Evolutionary conservation across 805 yeast species (phyloP), one percentile per base, ranked within the genome.

Genomic region (Suhomyces prunicola): DNA sequence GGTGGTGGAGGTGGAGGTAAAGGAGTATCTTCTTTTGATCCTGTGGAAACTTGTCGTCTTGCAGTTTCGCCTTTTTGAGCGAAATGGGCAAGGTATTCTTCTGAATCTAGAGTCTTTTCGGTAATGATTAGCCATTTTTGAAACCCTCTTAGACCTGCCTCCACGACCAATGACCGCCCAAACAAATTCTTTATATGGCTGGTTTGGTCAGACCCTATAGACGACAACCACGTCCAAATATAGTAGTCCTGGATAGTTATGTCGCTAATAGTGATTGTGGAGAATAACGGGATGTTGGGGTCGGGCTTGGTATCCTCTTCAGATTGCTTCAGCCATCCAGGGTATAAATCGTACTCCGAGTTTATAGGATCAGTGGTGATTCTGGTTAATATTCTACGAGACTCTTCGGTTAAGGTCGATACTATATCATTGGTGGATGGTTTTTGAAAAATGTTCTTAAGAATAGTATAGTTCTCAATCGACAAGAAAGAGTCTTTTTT

Each of bases 201-300:
- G 0, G 90, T 82, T 63, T 88, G 87, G 64, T 90, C 97, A 31
- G 84, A 78, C 0, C 89, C 89, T 23, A 90, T 65, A 2, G 90
- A 80, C 1, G 91, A 83, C 62, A 90, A 74, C 97, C 97, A 90
- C 0, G 96, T 82, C 97, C 97, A 90, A 27, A 90, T 88, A 63
- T 86, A 90, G 67, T 87, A 90, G 67, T 90, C 97, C 67, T 89
- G 96, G 17, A 90, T 82, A 5, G 88, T 79, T 1, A 88, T 86
- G 54, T 88, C 79, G 7, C 81, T 72, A 8, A 88, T 73, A 45
- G 64, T 55, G 17, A 72, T 64, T 51, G 68, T 70, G 39, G 71
- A 77, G 70, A 59, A 72, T 33, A 68, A 57, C 1, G 78, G 78
- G n/a, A 73, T 70, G 53, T 53, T 68, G 48, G 62, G 62, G 53